These are phyloP conservation scores for Lichtheimia ramosa DNA, from an alignment of 371 early-diverging fungal genomes.

Conservation along the genomic window DNA sequence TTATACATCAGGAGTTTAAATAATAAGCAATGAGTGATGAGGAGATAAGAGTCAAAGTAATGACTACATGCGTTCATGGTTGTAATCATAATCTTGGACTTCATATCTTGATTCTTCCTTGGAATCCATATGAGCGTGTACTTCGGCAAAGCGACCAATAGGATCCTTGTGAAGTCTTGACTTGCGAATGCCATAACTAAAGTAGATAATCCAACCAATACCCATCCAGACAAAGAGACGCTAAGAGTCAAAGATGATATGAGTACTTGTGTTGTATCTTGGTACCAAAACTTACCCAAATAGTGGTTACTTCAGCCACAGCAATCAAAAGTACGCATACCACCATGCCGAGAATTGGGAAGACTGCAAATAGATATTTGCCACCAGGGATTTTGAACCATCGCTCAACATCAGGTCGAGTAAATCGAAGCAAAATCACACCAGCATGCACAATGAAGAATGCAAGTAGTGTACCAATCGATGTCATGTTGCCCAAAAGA, in stretches of 20 bases:
- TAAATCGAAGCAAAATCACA: conserved; percentile 73
- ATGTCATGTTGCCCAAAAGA: conserved; percentile 81
- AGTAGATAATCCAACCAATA: conserved; percentile 73
- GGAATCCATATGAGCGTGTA: conserved; percentile 3
- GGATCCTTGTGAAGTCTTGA: conserved; percentile 51
- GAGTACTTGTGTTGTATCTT: no score
- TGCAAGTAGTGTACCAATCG: conserved; percentile 84
- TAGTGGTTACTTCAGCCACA: conserved; percentile 59
- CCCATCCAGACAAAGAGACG: conserved; percentile 66
- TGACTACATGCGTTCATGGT: no score
- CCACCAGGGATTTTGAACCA: conserved; percentile 79
- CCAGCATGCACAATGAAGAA: conserved; percentile 83
- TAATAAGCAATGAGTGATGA: no score
- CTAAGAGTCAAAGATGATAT: background rate
- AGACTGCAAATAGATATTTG: conserved; percentile 42
- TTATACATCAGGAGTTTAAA: no score
- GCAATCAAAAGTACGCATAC: conserved; percentile 62
- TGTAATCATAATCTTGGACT: conserved; percentile 12
- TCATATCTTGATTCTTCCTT: conserved; percentile 4
- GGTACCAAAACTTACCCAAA: conserved; percentile 25
- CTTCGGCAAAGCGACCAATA: conserved; percentile 26
- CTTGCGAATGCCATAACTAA: conserved; percentile 59
- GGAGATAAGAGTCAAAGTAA: no score
- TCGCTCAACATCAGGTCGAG: conserved; percentile 70
- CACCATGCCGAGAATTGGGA: conserved; percentile 66